These are phyloP conservation scores for Russula vinacea DNA, from an alignment of 768 basidiomycete genomes.

Conservation along the genomic window DNA sequence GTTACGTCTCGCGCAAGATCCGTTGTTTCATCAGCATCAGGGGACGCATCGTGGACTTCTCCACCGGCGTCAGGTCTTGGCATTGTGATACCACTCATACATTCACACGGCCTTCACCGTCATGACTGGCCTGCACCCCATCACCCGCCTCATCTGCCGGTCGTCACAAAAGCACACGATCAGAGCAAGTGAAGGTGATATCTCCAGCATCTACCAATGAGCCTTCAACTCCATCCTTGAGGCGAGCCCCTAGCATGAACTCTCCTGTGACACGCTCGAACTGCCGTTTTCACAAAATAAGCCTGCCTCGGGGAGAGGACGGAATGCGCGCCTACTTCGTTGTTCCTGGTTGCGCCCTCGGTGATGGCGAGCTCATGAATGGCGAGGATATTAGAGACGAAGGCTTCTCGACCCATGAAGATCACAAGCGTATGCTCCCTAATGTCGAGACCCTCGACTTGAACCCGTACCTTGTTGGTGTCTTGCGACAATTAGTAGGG, in stretches of 20 bases:
- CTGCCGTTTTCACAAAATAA: constrained; percentile 68
- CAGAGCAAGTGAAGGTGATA: constrained; percentile 22
- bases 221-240: constrained; percentile 19
- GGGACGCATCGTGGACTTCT: constrained; percentile 30
- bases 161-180: constrained; percentile 8
- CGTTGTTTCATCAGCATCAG: constrained; percentile 39
- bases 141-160: constrained; percentile 9
- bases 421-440: constrained; percentile 46
- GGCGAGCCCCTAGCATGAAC: constrained; percentile 30
- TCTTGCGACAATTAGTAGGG: constrained; percentile 59
- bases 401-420: constrained; percentile 53
- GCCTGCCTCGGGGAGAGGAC: constrained; percentile 53
- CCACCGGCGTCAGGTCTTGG: constrained; percentile 30
- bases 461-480: constrained; percentile 51
- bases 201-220: constrained; percentile 14
- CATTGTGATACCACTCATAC: constrained; percentile 31
- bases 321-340: constrained; percentile 58
- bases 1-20: constrained; percentile 44
- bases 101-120: constrained; percentile 35
- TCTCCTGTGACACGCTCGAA: constrained; percentile 65
- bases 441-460: constrained; percentile 51
- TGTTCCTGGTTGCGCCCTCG: constrained; percentile 66
- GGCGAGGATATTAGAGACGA: constrained; percentile 58
- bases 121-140: constrained; percentile 30
- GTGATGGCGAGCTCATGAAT: constrained; percentile 52